Base-by-base conservation (phyloP, 148 eudicot species). In the Pouteria glomerata region DNA sequence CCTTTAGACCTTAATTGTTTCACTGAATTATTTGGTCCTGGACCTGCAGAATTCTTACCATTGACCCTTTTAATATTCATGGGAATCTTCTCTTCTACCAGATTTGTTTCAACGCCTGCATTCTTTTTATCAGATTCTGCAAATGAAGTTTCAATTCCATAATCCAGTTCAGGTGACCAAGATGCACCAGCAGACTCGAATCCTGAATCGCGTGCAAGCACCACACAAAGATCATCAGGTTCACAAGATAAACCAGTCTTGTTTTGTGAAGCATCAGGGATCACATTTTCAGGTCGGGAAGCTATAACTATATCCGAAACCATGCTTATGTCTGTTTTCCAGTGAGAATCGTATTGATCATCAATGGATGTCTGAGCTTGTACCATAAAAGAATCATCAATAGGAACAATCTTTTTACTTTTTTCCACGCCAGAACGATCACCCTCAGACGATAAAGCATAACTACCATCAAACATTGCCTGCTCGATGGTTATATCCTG, bases 381-480 rank as follows among this genome's bases (percentile, higher is more conserved):
- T 51, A 85, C 76, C 78, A 85, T 85, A 76, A 85, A 76, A 35
- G 89, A 85, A 76, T 85, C 86, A 44, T 85, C 89, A 39, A 81
- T 39, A 15, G 83, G 78, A 45, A 77, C 67, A 35, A 60, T 45
- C 42, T 56, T 77, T 78, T 81, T 65, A 53, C 70, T 68, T 26
- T 27, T 66, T 59, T 78, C 78, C 10, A 26, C 57, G 0, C 31
- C 41, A 60, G 67, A 24, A 39, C 31, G 26, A 34, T 73, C 78
- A 8, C 33, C 52, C 47, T 65, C 73, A 42, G 58, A 75, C 45
- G 82, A 66, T 34, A 62, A 34, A 52, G 75, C 47, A 31, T 73
- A 68, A 50, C 72, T 24, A 42, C 73, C 76, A 72, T 33, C 51
- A 52, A 75, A 71, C 39, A 66, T 56, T n/a, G 69, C 33, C 65